phyloP scores from a whole-genome alignment of 2,329 filamentous ascomycete species.

The Ophiostoma sp. region DNA sequence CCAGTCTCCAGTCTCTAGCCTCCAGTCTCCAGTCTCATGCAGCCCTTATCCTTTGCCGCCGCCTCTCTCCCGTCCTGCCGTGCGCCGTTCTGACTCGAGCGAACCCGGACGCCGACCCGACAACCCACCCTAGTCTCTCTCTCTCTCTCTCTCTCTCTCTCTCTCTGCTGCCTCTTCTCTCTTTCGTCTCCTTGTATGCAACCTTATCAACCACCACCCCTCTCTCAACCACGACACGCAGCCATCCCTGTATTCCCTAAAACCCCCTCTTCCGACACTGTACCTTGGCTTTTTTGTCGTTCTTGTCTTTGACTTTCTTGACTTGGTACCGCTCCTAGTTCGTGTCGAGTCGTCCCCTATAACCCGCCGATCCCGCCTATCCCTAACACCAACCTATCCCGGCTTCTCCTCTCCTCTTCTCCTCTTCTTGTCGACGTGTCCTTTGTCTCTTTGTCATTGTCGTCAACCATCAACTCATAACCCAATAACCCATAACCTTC shows the following conservation, averaged over 20 bases:
- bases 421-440: conserved; percentile 10
- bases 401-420: background rate
- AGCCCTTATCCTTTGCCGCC: background rate
- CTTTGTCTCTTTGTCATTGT: background rate
- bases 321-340: no score
- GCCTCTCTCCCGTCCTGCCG: background rate
- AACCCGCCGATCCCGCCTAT: conserved; percentile 1
- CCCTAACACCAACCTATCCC: background rate
- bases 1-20: background rate
- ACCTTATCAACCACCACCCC: background rate
- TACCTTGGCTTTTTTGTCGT: background rate
- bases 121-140: background rate
- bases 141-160: background rate
- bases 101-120: conserved; percentile 12
- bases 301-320: no score
- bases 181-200: background rate
- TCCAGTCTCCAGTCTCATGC: background rate
- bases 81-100: conserved; percentile 12
- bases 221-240: conserved; percentile 7
- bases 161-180: background rate
- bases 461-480: no score
- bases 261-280: conserved; percentile 3
- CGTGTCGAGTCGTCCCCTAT: background rate
- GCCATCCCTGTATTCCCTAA: conserved; percentile 5
- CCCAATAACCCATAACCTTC: background rate